These are phyloP conservation scores for Floccularia luteovirens DNA, from an alignment of 768 basidiomycete genomes.

Conservation along the genomic window DNA sequence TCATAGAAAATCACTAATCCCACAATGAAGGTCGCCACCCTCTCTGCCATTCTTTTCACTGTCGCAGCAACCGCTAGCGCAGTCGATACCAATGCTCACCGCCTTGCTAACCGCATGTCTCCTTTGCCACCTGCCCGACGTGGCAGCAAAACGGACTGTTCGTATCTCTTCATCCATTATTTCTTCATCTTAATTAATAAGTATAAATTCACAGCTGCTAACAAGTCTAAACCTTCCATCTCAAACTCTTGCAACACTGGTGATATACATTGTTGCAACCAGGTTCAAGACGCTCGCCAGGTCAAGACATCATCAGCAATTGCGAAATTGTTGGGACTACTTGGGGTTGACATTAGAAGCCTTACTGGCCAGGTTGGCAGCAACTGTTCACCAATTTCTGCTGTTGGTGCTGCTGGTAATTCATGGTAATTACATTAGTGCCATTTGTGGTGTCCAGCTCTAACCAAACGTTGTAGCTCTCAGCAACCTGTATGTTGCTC, in stretches of 20 bases:
- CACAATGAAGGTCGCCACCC: slow-evolving; percentile 31
- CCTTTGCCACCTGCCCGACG: slow-evolving; percentile 38
- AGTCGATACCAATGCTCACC: slow-evolving; percentile 41
- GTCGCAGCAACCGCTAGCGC: slow-evolving; percentile 24
- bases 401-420: slow-evolving; percentile 21
- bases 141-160: slow-evolving; percentile 10
- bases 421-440: slow-evolving; percentile 18
- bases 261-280: slow-evolving; percentile 33
- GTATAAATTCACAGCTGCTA: slow-evolving; percentile 22
- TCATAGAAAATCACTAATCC: slow-evolving; percentile 2
- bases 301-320: slow-evolving; percentile 10
- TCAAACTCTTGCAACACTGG: slow-evolving; percentile 33
- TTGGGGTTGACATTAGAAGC: slow-evolving; percentile 20
- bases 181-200: too few relatives aligned
- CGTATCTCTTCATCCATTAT: slow-evolving; percentile 18
- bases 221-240: slow-evolving; percentile 24
- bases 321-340: slow-evolving; percentile 15
- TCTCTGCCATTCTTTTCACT: slow-evolving; percentile 29
- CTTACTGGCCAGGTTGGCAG: slow-evolving; percentile 20
- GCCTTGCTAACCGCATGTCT: slow-evolving; percentile 45
- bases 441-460: background rate
- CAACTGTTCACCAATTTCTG: slow-evolving; percentile 24
- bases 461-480: slow-evolving; percentile 14
- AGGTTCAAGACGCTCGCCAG: slow-evolving; percentile 9
- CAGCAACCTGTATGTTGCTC: slow-evolving; percentile 39